Base-by-base conservation (phyloP, 192 early-diverging fungal species). In the Funneliformis mosseae region DNA sequence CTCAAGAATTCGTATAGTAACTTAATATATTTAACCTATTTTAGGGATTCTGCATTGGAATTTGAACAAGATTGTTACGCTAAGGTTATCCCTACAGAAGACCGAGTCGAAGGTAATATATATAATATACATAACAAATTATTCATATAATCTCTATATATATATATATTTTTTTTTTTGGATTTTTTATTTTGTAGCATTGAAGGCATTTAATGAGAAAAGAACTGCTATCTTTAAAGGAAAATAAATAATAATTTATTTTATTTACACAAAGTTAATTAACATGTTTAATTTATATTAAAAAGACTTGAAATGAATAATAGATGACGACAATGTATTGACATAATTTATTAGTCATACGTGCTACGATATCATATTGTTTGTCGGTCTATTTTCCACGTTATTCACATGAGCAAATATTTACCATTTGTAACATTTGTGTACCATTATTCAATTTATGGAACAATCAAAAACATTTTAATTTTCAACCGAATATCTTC, bases 41-140 rank as follows among this genome's bases (percentile, higher is more conserved):
- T 8, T 78, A 94, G 93, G 38, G 87, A 91, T 61, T 91, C 94
- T 38, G 97, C 96, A 1, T 86, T 99, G 79, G 93, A 94, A 43
- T 87, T 97, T 63, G 97, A 99, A 88, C 94, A 99, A 87, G 87
- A 92, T 42, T 99, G 95, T 85, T 99, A 99, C 79, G 96, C 93
- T 0, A 94, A 96, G 80, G 92, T 98, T 16, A 96, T 99, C 81
- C 96, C 95, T 0, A 96, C 97, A 3, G 90, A 96, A 78, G 97
- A 99, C 88, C 87, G 97, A 61, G 79, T 98, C 66, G 97, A 99
- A 86, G 97, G 96, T 79, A 81, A 6, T 0, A 23, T 23, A 6
- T 0, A 23, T 23, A 27, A 48, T 8, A 39, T 27, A 18, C 14
- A 71, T 18, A n/a, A 38, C 28, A 75, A 55, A 18, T 12, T 39